Base-by-base conservation (phyloP, 305 asterid genomes). In the Solanum hybrid region DNA sequence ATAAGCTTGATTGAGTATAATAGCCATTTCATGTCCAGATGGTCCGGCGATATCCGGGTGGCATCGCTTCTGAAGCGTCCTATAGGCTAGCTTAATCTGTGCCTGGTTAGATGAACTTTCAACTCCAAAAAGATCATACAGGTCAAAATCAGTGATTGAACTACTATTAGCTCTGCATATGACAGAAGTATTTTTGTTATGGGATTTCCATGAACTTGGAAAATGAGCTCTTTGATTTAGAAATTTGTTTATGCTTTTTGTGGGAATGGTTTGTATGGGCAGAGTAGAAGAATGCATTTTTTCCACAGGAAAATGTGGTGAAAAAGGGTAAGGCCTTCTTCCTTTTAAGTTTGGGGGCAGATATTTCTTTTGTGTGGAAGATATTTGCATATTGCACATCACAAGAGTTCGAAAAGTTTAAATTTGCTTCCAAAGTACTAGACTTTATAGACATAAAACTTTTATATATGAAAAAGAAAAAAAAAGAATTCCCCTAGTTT, bases 41-140 rank as follows among this genome's bases (percentile, higher is more conserved):
- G 95, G 94, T 26, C 98, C 99, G 37, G 98, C 98, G 36, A 97
- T 94, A 79, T 97, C 99, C 5, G 99, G 99, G 89, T 97, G 99
- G 92, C 99, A 97, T 24, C 95, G 93, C 89, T 97, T 97, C 93
- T 97, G 99, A 88, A 97, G 92, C 69, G 91, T 88, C 90, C 99
- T 89, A 82, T 97, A 97, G 2, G 99, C 99, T 71, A 90, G 91
- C 89, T 97, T 97, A 16, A 97, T 94, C 94, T 92, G 93, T 4
- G 94, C 90, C 46, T 40, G 93, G 66, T 95, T 93, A 5, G 95
- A 95, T 20, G 94, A 90, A 7, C 94, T 92, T 6, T 97, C 99
- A 27, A 97, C 89, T 1, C 99, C 99, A 6, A 97, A 94, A 29
- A 97, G 99, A 60, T 97, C 98, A 92, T 97, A 97, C 3, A 97